Evolutionary conservation across 2,329 filamentous ascomycete genomes (phyloP), one percentile per base, ranked within the genome.

Genomic region (Aplosporella prunicola): DNA sequence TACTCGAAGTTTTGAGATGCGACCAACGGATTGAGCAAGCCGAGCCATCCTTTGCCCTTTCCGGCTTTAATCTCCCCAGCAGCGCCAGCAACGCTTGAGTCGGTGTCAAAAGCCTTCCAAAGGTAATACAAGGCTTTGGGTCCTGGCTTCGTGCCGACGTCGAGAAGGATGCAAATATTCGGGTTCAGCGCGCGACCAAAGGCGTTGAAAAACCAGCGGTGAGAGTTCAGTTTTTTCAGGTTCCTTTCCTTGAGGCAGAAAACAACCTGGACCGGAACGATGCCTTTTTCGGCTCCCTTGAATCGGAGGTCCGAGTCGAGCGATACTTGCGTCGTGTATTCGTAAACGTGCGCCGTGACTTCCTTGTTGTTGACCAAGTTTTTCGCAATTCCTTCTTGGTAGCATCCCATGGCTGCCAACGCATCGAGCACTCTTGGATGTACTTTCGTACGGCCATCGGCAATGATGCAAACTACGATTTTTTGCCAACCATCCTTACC

Each of bases 1-100:
- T 98, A 98, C 67, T 98, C 91, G 49, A 98, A 98, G 58, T 98
- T 98, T 53, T 98, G 91, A 30, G 87, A 93, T 0, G 91, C 91
- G 11, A 98, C 89, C 5, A 98, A 70, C 0, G 91, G 91, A 52
- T 98, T 98, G 30, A 98, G 67, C 11, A 98, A 71, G 45, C 89
- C 86, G 5, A 78, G 67, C 54, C 86, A 88, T 16, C 74, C 78
- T 47, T 80, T 85, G 6, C 91, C 91, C 59, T 95, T 93, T 64
- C 93, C 93, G 1, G 91, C 91, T 57, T 89, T 94, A 61, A 98
- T 98, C 60, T 98, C 91, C 47, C 91, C 91, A 46, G 91, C 95
- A 17, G 91, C 91, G 32, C 91, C 93, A 0, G 89, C 91, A 17
- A 98, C 91, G 49, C 89, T 96, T 5, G 91, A 96, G 63, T 98